These are phyloP conservation scores for Penicillium rolfsii DNA, from an alignment of 2,329 filamentous ascomycete species.

Conservation along the genomic window DNA sequence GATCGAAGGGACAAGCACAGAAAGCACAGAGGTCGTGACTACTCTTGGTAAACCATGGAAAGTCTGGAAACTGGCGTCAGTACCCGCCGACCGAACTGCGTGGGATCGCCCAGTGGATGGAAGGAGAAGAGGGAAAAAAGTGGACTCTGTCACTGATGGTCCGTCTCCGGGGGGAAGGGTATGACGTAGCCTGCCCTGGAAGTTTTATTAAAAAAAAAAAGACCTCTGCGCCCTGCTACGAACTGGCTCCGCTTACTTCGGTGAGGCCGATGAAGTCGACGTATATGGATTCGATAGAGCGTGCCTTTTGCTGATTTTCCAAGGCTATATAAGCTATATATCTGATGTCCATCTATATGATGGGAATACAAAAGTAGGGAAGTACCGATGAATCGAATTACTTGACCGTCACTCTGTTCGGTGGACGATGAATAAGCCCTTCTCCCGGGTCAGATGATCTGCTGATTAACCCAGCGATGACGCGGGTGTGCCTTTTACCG, in stretches of 20 bases:
- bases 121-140: constrained; percentile 23
- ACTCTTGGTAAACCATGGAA: not conserved
- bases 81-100: constrained; percentile 29
- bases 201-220: constrained; percentile 6
- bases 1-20: constrained; percentile 19
- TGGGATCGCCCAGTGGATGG: constrained; percentile 29
- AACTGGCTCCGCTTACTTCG: not conserved
- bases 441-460: not conserved
- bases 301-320: not conserved
- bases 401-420: not conserved
- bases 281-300: not conserved
- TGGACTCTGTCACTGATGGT: constrained; percentile 28
- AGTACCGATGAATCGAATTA: not conserved
- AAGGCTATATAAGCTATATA: not conserved
- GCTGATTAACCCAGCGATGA: not conserved
- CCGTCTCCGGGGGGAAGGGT: constrained; percentile 32
- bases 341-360: not conserved
- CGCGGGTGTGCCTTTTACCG: not conserved
- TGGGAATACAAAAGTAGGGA: no score
- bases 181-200: constrained; percentile 39
- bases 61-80: constrained; percentile 26
- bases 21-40: constrained; percentile 6
- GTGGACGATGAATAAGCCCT: not conserved
- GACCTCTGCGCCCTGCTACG: not conserved
- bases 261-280: not conserved